Evolutionary conservation across 2,329 filamentous ascomycete species (phyloP).

Genomic region (Epicoccum sorghinum): DNA sequence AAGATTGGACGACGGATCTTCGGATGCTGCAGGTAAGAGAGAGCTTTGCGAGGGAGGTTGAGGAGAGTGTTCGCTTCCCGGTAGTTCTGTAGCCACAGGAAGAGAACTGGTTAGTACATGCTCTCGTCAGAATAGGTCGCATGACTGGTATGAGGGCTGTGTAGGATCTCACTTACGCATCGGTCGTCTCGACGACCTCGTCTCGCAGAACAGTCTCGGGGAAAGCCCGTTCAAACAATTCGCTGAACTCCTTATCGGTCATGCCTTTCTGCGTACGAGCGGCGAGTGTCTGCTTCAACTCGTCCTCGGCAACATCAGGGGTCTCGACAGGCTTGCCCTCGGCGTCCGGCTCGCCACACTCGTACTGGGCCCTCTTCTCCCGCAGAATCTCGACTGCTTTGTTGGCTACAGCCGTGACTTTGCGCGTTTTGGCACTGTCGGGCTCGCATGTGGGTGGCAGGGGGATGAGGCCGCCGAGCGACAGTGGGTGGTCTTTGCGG

Average conservation of each 20-base stretch:
- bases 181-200: constrained; percentile 62
- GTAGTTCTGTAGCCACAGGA: constrained; percentile 73
- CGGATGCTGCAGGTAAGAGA: constrained; percentile 81
- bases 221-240: constrained; percentile 78
- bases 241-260: constrained; percentile 87
- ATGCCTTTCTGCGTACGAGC: constrained; percentile 81
- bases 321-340: constrained; percentile 64
- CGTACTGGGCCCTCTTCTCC: constrained; percentile 83
- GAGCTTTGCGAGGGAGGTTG: constrained; percentile 89
- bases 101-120: constrained; percentile 84
- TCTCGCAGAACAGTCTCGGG: constrained; percentile 71
- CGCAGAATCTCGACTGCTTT: constrained; percentile 86
- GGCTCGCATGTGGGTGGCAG: constrained; percentile 91
- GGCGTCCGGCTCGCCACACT: constrained; percentile 79
- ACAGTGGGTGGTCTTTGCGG: constrained; percentile 80
- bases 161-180: constrained; percentile 60
- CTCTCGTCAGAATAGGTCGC: constrained; percentile 34
- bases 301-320: constrained; percentile 70
- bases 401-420: constrained; percentile 85
- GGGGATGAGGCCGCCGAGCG: constrained; percentile 79
- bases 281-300: constrained; percentile 77
- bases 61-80: constrained; percentile 72
- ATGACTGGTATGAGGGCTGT: constrained; percentile 27
- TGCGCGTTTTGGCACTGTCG: constrained; percentile 88
- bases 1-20: constrained; percentile 75